Conservation (phyloP, 306 rosid species). For the Pterocarpus macrocarpus region DNA sequence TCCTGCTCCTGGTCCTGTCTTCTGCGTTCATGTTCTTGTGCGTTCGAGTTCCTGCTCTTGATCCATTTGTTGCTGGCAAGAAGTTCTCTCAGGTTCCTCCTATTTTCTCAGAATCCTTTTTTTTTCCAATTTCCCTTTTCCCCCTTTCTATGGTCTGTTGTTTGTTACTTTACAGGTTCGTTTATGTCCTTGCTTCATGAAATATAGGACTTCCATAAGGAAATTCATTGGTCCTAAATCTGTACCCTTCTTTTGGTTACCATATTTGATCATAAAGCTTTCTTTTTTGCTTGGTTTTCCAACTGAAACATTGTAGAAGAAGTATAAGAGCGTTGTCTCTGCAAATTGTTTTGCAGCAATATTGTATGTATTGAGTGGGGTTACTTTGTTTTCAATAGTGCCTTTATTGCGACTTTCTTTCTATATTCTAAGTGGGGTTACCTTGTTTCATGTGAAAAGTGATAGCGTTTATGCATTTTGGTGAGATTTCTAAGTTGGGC, state of each 20-base stretch:
- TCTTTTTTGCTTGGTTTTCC: neutral
- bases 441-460: conserved; percentile 21
- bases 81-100: too few relatives aligned
- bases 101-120: too few relatives aligned
- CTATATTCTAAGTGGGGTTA: conserved; percentile 23
- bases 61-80: too few relatives aligned
- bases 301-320: neutral
- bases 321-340: neutral
- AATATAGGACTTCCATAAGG: neutral
- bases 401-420: neutral
- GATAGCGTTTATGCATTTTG: conserved; percentile 18
- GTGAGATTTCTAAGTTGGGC: conserved; percentile 17
- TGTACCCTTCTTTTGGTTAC: conserved; percentile 26
- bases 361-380: neutral
- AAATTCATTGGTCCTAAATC: conserved; percentile 10
- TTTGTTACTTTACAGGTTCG: too few relatives aligned
- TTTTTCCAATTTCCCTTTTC: too few relatives aligned
- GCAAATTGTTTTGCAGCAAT: neutral
- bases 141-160: too few relatives aligned
- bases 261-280: neutral
- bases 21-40: too few relatives aligned
- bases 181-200: neutral
- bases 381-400: neutral
- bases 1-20: too few relatives aligned
- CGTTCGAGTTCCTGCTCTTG: too few relatives aligned